Percentiles rank a stretch among this genome's conserved stretches.
Conservation (phyloP, 768 basidiomycete species). For the Agrocybe pediades region DNA sequence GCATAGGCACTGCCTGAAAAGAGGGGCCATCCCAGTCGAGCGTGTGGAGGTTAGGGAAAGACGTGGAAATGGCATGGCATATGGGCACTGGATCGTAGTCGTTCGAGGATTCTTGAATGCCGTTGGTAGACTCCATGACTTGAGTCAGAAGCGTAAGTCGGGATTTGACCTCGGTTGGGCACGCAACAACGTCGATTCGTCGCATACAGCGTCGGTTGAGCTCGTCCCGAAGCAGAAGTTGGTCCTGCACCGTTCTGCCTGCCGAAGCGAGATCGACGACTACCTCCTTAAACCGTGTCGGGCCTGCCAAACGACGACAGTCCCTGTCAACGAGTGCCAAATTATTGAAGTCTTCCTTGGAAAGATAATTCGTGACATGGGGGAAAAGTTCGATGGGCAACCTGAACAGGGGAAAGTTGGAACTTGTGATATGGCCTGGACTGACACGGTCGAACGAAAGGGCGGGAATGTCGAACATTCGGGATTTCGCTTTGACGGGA, state of each 20-base stretch:
- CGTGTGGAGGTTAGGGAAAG: slow-evolving; percentile 27
- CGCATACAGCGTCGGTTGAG: background rate
- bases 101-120: background rate
- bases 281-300: slow-evolving; percentile 22
- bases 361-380: slow-evolving; percentile 25
- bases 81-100: background rate
- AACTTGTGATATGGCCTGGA: slow-evolving; percentile 15
- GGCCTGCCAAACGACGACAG: slow-evolving; percentile 23
- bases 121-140: too few relatives aligned
- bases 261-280: slow-evolving; percentile 13
- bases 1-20: slow-evolving; percentile 10
- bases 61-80: slow-evolving; percentile 11
- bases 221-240: background rate
- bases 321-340: slow-evolving; percentile 29
- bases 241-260: background rate
- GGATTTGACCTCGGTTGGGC: too few relatives aligned
- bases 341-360: slow-evolving; percentile 20
- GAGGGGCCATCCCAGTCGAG: slow-evolving; percentile 25
- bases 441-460: slow-evolving; percentile 26
- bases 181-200: background rate
- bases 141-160: too few relatives aligned
- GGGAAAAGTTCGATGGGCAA: slow-evolving; percentile 30
- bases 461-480: slow-evolving; percentile 13
- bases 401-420: slow-evolving; percentile 24
- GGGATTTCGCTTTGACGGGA: background rate